Conservation (phyloP, 2,329 filamentous ascomycete genomes). For the Cladosporium sp. region DNA sequence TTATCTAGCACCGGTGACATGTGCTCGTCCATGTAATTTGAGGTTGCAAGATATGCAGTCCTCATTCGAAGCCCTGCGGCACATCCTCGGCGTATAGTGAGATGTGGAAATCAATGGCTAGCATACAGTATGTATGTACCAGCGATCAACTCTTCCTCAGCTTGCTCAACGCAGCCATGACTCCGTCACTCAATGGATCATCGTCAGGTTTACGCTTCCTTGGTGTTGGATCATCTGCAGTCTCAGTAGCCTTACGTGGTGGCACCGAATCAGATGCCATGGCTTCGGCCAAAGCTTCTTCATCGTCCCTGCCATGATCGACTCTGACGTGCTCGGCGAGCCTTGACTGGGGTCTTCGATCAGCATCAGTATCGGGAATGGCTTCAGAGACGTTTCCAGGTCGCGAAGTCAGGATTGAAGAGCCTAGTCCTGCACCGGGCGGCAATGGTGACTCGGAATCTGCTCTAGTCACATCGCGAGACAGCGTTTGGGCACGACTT, state of each 20-base stretch:
- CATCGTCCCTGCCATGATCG: constrained; percentile 42
- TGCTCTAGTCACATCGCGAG: constrained; percentile 24
- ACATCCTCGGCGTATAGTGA: too few relatives aligned
- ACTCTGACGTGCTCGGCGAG: constrained; percentile 28
- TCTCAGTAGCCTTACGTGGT: constrained; percentile 27
- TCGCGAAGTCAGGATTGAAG: constrained; percentile 1
- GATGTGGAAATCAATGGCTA: too few relatives aligned
- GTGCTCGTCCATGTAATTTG: too few relatives aligned
- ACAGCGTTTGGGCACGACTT: constrained; percentile 23
- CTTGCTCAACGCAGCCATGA: constrained; percentile 56
- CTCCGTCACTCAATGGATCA: constrained; percentile 52
- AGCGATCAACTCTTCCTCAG: constrained; percentile 36
- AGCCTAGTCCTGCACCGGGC: background rate
- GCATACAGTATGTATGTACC: too few relatives aligned
- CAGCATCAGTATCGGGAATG: constrained; percentile 29
- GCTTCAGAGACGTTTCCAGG: background rate
- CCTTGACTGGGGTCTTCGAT: constrained; percentile 33
- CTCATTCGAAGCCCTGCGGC: too few relatives aligned
- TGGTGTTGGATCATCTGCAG: constrained; percentile 29
- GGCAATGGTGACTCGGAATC: constrained; percentile 15
- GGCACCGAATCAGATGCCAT: background rate
- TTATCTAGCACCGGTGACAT: too few relatives aligned
- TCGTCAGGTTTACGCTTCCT: constrained; percentile 37
- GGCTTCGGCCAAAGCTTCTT: background rate
- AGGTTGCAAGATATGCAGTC: too few relatives aligned